Evolutionary conservation across 768 basidiomycete species (phyloP), one percentile per base, ranked within the genome.

Genomic region (Tylopilus vinaceipallidus): DNA sequence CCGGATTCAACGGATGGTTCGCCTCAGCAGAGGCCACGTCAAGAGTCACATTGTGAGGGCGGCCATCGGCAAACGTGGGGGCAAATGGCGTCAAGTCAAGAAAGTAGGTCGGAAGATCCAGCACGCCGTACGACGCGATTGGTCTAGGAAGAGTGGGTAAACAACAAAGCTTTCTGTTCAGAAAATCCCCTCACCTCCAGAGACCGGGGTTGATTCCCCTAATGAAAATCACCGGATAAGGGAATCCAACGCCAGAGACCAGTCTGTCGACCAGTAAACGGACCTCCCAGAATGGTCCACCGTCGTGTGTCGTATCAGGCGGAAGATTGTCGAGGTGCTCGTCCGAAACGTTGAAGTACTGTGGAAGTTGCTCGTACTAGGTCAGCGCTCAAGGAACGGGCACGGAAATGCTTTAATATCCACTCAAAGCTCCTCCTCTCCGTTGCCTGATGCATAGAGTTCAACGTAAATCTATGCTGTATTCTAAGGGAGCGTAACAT

Each of bases 391-490:
- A 20, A 22, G 32, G 14, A 23, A 22, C 29, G 34, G 34, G 24
- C 4, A 14, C 32, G 4, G 16, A 1, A 42, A 14, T n/a, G 17
- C 22, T 48, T 13, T 33, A 33, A 13, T 10, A 50, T 73, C 42
- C 55, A 87, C 87, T 88, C 89, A 91, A 61, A 89, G 90, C 66
- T 91, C 89, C 61, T 85, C 84, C 2, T 76, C 67, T 12, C 74
- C 74, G 48, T 81, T 84, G 1, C 83, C 83, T 2, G 81, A 88
- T 14, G 88, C 87, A 54, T 81, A 81, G 4, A 91, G 68, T 63
- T 91, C 87, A 7, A 83, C 86, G 52, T 77, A 86, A 1, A 84
- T 73, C 38, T 82, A 71, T 2, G 87, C 79, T 3, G 87, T 74
- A 49, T 89, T 89, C 53, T 67, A 76, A 17, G 89, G 88, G 4